A percentile compares a stretch with the other conserved stretches of the same genome.
phyloP scores from a whole-genome alignment of 495 filamentous ascomycete species.

The Hyaloscypha finlandica region DNA sequence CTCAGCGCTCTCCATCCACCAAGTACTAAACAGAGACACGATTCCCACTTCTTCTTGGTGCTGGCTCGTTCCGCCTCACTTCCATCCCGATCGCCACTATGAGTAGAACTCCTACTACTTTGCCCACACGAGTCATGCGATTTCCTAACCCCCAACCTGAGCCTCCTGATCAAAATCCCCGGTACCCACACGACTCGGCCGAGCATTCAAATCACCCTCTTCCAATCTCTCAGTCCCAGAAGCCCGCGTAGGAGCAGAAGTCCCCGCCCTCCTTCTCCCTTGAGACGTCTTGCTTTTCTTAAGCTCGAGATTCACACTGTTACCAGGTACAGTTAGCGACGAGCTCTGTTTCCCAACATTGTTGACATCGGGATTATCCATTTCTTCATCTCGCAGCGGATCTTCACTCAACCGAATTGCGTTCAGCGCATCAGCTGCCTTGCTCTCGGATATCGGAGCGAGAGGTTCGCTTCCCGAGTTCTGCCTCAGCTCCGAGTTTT shows the following conservation, averaged over 20 bases:
- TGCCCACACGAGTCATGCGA: no score
- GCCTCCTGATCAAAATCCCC: neutral
- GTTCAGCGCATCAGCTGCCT: neutral
- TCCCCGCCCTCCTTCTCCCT: neutral
- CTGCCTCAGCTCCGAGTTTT: neutral
- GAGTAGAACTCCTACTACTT: no score
- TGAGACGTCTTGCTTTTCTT: slow-evolving; percentile 7
- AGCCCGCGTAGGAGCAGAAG: neutral
- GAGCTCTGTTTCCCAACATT: neutral
- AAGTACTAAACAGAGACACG: no score
- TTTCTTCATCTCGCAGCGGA: slow-evolving; percentile 2
- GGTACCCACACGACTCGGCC: neutral
- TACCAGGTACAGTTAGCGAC: neutral
- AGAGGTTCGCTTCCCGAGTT: neutral
- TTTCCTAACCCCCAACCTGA: neutral
- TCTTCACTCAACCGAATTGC: slow-evolving; percentile 6
- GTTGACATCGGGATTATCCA: neutral
- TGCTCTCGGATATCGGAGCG: neutral
- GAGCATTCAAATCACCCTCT: neutral
- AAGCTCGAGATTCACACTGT: neutral
- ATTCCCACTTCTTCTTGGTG: no score
- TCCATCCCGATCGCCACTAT: no score
- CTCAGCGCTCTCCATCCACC: no score
- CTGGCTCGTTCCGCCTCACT: no score
- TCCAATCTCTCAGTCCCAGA: neutral